These are phyloP conservation scores for Anacardium occidentale DNA, from an alignment of 345 rosid genomes.

Conservation along the genomic window DNA sequence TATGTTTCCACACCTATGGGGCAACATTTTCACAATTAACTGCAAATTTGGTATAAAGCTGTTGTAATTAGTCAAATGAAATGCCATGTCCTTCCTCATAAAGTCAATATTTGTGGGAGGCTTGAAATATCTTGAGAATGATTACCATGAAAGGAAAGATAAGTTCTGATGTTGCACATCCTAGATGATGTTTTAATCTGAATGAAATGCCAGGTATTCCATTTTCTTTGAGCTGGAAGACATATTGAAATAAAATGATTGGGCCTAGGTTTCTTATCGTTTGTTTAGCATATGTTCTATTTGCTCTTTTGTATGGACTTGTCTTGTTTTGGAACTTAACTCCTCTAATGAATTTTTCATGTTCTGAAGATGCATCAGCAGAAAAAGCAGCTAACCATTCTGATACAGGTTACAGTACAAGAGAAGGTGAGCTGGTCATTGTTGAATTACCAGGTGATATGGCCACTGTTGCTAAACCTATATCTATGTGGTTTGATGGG, in stretches of 20 bases:
- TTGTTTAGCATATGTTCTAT: neutral
- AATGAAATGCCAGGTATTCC: neutral
- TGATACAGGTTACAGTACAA: neutral
- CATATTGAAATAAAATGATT: neutral
- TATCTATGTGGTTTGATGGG: constrained; percentile 11
- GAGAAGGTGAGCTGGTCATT: neutral
- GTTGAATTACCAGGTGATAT: neutral
- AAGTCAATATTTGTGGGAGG: neutral
- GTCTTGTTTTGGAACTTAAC: neutral
- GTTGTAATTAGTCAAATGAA: neutral
- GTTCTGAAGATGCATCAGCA: neutral
- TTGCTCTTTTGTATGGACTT: neutral
- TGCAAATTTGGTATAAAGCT: neutral
- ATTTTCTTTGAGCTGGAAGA: neutral
- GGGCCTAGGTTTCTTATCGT: neutral
- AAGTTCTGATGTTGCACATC: neutral
- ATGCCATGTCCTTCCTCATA: neutral
- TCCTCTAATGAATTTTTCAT: neutral
- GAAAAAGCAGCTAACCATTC: neutral
- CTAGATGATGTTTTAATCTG: neutral
- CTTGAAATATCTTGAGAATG: neutral
- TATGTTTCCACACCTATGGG: neutral
- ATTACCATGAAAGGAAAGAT: neutral
- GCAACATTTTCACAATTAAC: neutral
- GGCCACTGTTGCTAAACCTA: constrained; percentile 11